Percentiles rank a stretch among this genome's conserved stretches.
These are phyloP conservation scores for Sugiyamaella sp. DNA, from an alignment of 1,139 yeast genomes.

Conservation along the genomic window DNA sequence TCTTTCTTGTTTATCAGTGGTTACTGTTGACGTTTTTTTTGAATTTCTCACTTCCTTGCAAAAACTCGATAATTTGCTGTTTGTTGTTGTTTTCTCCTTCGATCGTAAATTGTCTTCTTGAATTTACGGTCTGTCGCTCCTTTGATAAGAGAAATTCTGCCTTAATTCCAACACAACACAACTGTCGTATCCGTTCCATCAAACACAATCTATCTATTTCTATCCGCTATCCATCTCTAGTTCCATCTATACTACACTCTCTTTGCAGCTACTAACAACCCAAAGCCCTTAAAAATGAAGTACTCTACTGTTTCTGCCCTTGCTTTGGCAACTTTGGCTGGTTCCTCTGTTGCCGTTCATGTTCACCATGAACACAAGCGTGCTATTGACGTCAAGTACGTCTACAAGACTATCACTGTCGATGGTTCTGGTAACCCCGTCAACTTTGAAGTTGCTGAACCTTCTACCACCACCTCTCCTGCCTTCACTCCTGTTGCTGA, in stretches of 20 bases:
- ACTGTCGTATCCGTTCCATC: background rate
- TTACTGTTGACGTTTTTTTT: background rate
- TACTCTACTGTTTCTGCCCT: constrained; percentile 43
- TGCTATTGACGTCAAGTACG: constrained; percentile 76
- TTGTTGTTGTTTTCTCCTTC: background rate
- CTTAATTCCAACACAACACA: background rate
- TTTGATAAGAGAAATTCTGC: constrained; percentile 1
- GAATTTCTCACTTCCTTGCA: background rate
- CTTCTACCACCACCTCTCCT: constrained; percentile 34
- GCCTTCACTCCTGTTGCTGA: constrained; percentile 31
- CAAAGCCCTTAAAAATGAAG: constrained; percentile 30
- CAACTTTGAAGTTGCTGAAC: constrained; percentile 33
- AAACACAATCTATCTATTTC: background rate
- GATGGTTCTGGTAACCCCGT: constrained; percentile 63
- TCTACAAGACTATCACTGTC: constrained; percentile 76
- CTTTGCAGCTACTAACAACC: background rate
- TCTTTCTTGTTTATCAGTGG: background rate
- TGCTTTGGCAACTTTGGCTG: constrained; percentile 46
- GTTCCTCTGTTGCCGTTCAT: constrained; percentile 49
- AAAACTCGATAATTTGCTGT: background rate
- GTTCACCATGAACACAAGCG: constrained; percentile 62
- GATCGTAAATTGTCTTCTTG: background rate
- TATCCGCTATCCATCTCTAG: background rate
- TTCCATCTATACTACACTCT: background rate
- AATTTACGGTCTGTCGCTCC: constrained; percentile 15